Base-by-base conservation (phyloP, 2,329 filamentous ascomycete genomes). In the Dothideomycetes sp. region DNA sequence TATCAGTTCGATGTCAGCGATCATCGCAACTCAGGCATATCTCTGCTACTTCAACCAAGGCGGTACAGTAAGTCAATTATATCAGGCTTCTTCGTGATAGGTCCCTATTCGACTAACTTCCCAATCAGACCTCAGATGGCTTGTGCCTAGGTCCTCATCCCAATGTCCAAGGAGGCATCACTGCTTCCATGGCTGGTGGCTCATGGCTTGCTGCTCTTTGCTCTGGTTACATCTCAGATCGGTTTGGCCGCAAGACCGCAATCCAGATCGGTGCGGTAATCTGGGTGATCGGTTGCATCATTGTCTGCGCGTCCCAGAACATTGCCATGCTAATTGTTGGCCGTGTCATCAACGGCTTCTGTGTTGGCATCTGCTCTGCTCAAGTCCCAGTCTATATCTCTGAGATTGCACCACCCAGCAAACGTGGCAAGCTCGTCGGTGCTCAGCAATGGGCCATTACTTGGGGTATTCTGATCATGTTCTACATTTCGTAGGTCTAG, bases 401-500 rank as follows among this genome's bases (percentile, higher is more conserved):
- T 16, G 80, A 84, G 55, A 67, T 83, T 20, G 74, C 79, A 13
- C 73, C 73, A 33, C 69, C 71, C 2, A 59, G 59, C 23, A 68
- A 65, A 51, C 71, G 80, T 47, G 80, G 80, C 12, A 71, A 77
- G 30, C 68, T 87, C 23, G 79, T 87, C 12, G 77, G 80, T 38
- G 72, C 76, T 30, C 81, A 86, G 57, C 82, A 86, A 57, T 81
- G 80, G 67, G 78, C 80, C 18, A 85, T 87, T 46, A 82, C 82
- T 48, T 59, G 53, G 53, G 56, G 75, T 47, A 81, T 81, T 48
- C 54, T 81, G 44, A 78, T 81, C 60, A 81, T 82, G 76, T 82
- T 80, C 64, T 79, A 55, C 55, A 73, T 82, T 57, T 71, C 72
- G 16, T n/a, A n/a, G n/a, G n/a, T n/a, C n/a, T n/a, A n/a, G n/a